A percentile compares a stretch with the other conserved stretches of the same genome.
These are phyloP conservation scores for Alternaria gaisen DNA, from an alignment of 2,329 filamentous ascomycete species.

Conservation along the genomic window DNA sequence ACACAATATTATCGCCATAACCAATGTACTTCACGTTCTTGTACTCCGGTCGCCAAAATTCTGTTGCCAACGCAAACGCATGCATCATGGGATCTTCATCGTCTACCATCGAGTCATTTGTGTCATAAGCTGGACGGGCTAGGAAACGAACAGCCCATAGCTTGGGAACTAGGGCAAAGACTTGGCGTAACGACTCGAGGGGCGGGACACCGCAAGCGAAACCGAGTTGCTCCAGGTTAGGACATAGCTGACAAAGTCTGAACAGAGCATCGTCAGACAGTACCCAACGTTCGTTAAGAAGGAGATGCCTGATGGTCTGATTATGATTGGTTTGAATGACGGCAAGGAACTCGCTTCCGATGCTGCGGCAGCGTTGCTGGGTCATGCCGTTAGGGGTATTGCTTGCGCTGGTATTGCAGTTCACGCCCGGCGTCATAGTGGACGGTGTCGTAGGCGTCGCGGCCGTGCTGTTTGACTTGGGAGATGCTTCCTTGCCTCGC, in stretches of 20 bases:
- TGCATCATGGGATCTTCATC: slow-evolving; percentile 42
- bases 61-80: slow-evolving; percentile 43
- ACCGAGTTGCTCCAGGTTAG: slow-evolving; percentile 67
- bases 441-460: slow-evolving; percentile 43
- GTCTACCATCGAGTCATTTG: slow-evolving; percentile 37
- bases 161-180: slow-evolving; percentile 51
- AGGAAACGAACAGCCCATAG: slow-evolving; percentile 55
- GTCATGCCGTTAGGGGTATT: slow-evolving; percentile 33
- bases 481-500: slow-evolving; percentile 29
- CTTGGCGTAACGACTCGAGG: slow-evolving; percentile 45
- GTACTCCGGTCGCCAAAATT: slow-evolving; percentile 48
- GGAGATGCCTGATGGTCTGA: slow-evolving; percentile 62
- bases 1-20: slow-evolving; percentile 49
- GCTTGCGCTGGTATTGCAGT: slow-evolving; percentile 25
- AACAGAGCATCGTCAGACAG: slow-evolving; percentile 60
- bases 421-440: slow-evolving; percentile 28
- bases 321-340: slow-evolving; percentile 63
- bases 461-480: slow-evolving; percentile 36
- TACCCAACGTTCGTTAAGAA: slow-evolving; percentile 65
- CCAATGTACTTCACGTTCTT: slow-evolving; percentile 51
- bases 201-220: slow-evolving; percentile 65
- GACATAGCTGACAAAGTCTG: slow-evolving; percentile 62
- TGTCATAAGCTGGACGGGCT: slow-evolving; percentile 34
- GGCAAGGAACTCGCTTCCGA: slow-evolving; percentile 59
- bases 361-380: slow-evolving; percentile 44